Evolutionary conservation across 2,329 filamentous ascomycete genomes (phyloP).

Genomic region (Allantophomopsis cytisporea): DNA sequence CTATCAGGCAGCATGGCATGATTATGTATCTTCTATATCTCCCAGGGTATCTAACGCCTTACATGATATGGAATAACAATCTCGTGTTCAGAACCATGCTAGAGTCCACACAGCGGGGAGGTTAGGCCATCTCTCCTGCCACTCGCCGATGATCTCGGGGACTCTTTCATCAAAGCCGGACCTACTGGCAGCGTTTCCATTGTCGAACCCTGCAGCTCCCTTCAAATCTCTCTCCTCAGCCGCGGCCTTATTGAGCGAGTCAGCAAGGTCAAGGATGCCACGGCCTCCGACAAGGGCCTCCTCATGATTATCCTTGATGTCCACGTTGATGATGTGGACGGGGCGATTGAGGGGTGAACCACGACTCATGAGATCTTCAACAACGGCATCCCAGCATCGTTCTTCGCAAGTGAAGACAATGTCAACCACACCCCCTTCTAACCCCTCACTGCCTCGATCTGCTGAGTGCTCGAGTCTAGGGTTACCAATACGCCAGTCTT

Average conservation of each 20-base stretch:
- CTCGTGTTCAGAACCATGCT: slow-evolving; percentile 64
- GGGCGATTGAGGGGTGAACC: slow-evolving; percentile 80
- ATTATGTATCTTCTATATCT: too few species aligned
- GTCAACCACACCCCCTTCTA: slow-evolving; percentile 82
- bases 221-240: slow-evolving; percentile 58
- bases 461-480: slow-evolving; percentile 64
- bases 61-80: too few species aligned
- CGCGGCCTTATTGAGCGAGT: slow-evolving; percentile 71
- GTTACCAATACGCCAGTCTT: slow-evolving; percentile 86
- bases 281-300: slow-evolving; percentile 83
- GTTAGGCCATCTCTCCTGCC: slow-evolving; percentile 92
- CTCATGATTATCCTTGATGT: slow-evolving; percentile 97
- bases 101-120: slow-evolving; percentile 88
- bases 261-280: slow-evolving; percentile 83
- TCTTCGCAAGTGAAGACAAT: slow-evolving; percentile 96
- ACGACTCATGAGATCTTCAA: slow-evolving; percentile 81
- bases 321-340: slow-evolving; percentile 95
- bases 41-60: too few species aligned
- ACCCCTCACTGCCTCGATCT: slow-evolving; percentile 67
- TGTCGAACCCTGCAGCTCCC: slow-evolving; percentile 54
- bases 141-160: slow-evolving; percentile 78
- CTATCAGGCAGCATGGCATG: too few species aligned
- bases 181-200: slow-evolving; percentile 51
- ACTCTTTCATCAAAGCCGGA: slow-evolving; percentile 83
- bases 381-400: slow-evolving; percentile 92